A percentile compares a stretch with the other conserved stretches of the same genome.
Evolutionary conservation across 176 grass and related monocot species (phyloP).

Genomic region (Eleusine coracana): DNA sequence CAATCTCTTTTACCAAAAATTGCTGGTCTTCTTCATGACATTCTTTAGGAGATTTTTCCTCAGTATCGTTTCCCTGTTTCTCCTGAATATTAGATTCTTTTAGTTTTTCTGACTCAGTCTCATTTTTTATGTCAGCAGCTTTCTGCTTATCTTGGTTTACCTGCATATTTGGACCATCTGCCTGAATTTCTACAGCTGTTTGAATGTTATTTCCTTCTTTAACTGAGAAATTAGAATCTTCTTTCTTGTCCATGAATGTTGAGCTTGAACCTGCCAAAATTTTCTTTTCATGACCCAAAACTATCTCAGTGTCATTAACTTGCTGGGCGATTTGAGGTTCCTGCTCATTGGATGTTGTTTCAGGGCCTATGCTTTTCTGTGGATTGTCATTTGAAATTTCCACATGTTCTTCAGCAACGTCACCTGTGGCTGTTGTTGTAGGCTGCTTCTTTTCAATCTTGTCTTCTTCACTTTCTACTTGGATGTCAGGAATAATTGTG

Average conservation of each 20-base stretch:
- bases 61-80: slow-evolving; percentile 24
- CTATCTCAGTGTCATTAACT: slow-evolving; percentile 36
- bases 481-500: slow-evolving; percentile 18
- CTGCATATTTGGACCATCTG: slow-evolving; percentile 27
- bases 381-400: slow-evolving; percentile 32
- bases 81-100: slow-evolving; percentile 35
- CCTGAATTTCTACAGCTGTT: slow-evolving; percentile 28
- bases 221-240: slow-evolving; percentile 22
- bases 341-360: slow-evolving; percentile 38
- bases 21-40: slow-evolving; percentile 35
- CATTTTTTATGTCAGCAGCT: slow-evolving; percentile 19
- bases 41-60: slow-evolving; percentile 27
- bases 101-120: slow-evolving; percentile 25
- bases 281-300: slow-evolving; percentile 39
- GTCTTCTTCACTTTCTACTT: slow-evolving; percentile 41
- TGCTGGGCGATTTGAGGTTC: slow-evolving; percentile 32
- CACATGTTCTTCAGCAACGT: slow-evolving; percentile 14
- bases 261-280: slow-evolving; percentile 31
- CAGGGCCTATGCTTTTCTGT: slow-evolving; percentile 29
- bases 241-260: slow-evolving; percentile 25
- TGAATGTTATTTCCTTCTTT: slow-evolving; percentile 21
- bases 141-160: slow-evolving; percentile 44
- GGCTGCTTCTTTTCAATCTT: slow-evolving; percentile 39
- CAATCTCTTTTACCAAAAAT: slow-evolving; percentile 27
- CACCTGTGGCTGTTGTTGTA: not conserved